Base-by-base conservation (phyloP, 805 yeast genomes). In the Yarrowia divulgata region DNA sequence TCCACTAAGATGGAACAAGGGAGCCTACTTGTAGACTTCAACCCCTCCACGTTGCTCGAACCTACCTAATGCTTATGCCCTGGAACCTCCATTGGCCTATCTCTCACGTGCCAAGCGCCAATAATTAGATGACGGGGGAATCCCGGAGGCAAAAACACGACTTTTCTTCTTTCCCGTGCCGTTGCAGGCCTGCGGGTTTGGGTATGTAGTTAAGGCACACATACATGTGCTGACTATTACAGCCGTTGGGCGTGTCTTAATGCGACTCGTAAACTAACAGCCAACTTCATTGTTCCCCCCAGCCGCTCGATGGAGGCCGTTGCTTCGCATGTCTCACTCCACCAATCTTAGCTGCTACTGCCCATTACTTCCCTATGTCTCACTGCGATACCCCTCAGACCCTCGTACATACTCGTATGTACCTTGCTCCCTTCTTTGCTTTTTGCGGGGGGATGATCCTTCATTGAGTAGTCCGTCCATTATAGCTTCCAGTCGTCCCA, bases 261-360 rank as follows among this genome's bases (percentile, higher is more conserved):
- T 7, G 37, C 58, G 42, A 18, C 42, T 46, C n/a, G 42, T 42
- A 52, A 52, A 52, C 39, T 34, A 37, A 52, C 43, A 29, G 10
- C 18, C 18, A 6, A 10, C 14, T 54, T 37, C 45, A 45, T 54
- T 54, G 58, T 54, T 14, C 2, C 32, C n/a, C 32, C 45, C 34
- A 54, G 60, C 60, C 60, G 45, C 45, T 39, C 35, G 60, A 52
- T 52, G 58, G 29, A 39, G 9, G 16, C 35, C 60, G 45, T 54
- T 54, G 35, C 43, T 23, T 18, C 13, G 45, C 18, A 37, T 54
- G 60, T 54, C 60, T 54, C 60, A 54, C 45, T 10, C 45, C 34
- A 14, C 29, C 32, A 35, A 35, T 19, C 43, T 50, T 35, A 18
- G 57, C 42, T 12, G n/a, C 37, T 16, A n/a, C 19, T n/a, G 10